Percentiles rank a stretch among this genome's conserved stretches.
Evolutionary conservation across 2,329 filamentous ascomycete species (phyloP).

Genomic region (Boeremia lycopersici): DNA sequence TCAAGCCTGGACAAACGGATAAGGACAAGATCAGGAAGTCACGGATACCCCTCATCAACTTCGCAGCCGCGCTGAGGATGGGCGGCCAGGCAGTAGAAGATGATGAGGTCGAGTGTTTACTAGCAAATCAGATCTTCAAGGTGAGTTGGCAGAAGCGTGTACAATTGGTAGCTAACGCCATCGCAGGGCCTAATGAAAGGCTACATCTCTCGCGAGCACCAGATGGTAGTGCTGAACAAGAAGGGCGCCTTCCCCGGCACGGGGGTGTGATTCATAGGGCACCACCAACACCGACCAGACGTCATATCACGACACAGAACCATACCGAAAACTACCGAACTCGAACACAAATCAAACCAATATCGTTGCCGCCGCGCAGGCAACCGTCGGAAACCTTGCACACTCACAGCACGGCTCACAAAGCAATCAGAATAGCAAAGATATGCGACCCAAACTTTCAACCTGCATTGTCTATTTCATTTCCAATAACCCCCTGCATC

Average conservation of each 20-base stretch:
- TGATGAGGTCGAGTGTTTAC: constrained; percentile 93
- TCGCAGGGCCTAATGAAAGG: constrained; percentile 90
- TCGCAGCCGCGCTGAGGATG: constrained; percentile 81
- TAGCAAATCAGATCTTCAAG: constrained; percentile 99
- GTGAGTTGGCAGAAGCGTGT: constrained; percentile 55
- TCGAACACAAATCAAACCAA: not conserved
- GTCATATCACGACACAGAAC: not conserved
- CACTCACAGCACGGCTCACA: not conserved
- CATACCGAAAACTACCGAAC: not conserved
- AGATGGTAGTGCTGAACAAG: constrained; percentile 91
- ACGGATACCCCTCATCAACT: constrained; percentile 81
- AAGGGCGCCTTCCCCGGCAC: constrained; percentile 93
- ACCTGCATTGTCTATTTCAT: not conserved
- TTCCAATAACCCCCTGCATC: constrained; percentile 15
- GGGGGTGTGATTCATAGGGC: constrained; percentile 56
- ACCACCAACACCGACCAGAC: not conserved
- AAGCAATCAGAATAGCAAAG: not conserved
- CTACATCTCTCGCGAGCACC: constrained; percentile 90
- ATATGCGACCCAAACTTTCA: constrained; percentile 6
- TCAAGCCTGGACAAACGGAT: constrained; percentile 69
- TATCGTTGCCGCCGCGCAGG: not conserved
- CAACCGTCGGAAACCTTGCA: not conserved
- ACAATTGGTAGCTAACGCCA: constrained; percentile 22
- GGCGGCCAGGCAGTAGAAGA: constrained; percentile 72
- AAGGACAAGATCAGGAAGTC: constrained; percentile 70